phyloP scores from a whole-genome alignment of 352 stramenopile species.

The Bremia lactucae region DNA sequence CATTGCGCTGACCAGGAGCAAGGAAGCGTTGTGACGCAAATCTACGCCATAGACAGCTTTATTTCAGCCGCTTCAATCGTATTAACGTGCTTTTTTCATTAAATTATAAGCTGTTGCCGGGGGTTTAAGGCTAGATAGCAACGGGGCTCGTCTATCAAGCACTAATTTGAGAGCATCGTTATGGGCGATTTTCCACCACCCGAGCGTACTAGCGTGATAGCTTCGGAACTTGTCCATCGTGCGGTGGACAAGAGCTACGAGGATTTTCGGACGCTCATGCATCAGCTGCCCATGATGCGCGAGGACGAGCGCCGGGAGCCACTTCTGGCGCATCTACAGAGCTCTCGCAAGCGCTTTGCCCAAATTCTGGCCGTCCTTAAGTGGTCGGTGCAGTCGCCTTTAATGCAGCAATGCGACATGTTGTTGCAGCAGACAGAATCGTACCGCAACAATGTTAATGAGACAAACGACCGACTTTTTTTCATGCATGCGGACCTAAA shows the following conservation, averaged over 20 bases:
- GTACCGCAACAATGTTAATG: constrained; percentile 69
- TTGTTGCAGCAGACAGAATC: constrained; percentile 44
- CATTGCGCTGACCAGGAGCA: constrained; percentile 4
- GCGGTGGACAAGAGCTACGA: constrained; percentile 80
- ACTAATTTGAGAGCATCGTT: constrained; percentile 1
- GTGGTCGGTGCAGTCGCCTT: constrained; percentile 76
- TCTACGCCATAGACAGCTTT: neutral
- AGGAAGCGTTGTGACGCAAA: neutral
- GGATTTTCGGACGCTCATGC: constrained; percentile 59
- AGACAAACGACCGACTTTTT: constrained; percentile 77
- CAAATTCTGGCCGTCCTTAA: constrained; percentile 72
- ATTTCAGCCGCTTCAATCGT: no score
- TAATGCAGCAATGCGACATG: constrained; percentile 62
- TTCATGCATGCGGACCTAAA: constrained; percentile 80
- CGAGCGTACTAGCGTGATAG: constrained; percentile 46
- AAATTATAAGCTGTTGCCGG: no score
- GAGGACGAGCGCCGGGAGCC: constrained; percentile 69
- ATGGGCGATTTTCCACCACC: constrained; percentile 71
- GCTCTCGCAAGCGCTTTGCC: constrained; percentile 56
- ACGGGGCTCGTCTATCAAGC: neutral
- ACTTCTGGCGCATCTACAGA: constrained; percentile 50
- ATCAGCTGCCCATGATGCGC: constrained; percentile 53
- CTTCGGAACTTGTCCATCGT: constrained; percentile 66
- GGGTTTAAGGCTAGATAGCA: constrained; percentile 8
- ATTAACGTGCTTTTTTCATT: constrained; percentile 14